These are phyloP conservation scores for Ilex asprella DNA, from an alignment of 257 asterid species.

Conservation along the genomic window DNA sequence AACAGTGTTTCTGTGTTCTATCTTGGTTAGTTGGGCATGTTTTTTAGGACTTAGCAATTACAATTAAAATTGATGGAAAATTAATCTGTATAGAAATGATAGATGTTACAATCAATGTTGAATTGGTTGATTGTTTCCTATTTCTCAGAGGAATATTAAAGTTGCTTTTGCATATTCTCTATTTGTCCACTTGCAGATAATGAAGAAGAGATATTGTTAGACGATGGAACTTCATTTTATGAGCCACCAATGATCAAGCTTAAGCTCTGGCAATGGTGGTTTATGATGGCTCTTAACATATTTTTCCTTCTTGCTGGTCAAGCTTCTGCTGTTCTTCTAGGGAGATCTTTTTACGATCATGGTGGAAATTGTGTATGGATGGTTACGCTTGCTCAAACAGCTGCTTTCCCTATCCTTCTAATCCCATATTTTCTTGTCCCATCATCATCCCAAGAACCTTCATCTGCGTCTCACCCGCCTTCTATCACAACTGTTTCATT, in stretches of 20 bases:
- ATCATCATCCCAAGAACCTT: neutral
- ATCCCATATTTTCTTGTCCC: slow-evolving; percentile 2
- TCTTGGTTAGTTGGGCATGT: no score
- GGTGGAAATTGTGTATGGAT: slow-evolving; percentile 4
- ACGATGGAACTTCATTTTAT: neutral
- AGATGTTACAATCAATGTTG: no score
- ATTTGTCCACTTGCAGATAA: no score
- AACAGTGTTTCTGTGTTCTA: no score
- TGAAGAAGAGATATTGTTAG: neutral
- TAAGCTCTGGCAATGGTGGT: neutral
- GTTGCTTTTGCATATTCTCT: no score
- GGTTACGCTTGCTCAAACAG: neutral
- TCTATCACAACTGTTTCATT: neutral
- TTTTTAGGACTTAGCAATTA: no score
- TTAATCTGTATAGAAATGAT: no score
- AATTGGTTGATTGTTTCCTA: no score
- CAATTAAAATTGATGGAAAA: no score
- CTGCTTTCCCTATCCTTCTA: neutral
- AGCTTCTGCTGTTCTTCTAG: slow-evolving; percentile 1
- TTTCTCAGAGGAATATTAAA: no score
- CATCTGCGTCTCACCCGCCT: neutral
- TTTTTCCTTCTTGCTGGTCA: neutral
- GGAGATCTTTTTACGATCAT: neutral
- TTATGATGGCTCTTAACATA: neutral
- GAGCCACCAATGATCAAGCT: neutral